Base-by-base conservation (phyloP, 768 basidiomycete genomes). In the Clavulina sp. region DNA sequence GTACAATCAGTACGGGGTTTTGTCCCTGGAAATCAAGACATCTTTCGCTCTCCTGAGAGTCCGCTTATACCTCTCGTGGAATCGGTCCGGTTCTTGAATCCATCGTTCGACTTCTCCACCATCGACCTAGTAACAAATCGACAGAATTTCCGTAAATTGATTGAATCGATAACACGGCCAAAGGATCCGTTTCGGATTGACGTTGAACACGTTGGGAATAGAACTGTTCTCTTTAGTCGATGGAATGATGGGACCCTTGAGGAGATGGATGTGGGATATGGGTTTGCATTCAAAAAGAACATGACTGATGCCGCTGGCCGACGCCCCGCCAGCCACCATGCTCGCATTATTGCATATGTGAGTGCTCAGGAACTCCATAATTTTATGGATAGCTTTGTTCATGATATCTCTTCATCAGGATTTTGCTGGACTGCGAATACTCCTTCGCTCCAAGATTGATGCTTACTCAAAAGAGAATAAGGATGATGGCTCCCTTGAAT, bases 11-110 rank as follows among this genome's bases (percentile, higher is more conserved):
- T n/a, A n/a, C n/a, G n/a, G n/a, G n/a, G n/a, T n/a, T n/a, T n/a
- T n/a, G n/a, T n/a, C n/a, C n/a, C n/a, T n/a, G n/a, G n/a, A n/a
- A 77, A 85, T 61, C 78, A 80, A 54, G 77, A 83, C 61, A 71
- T 68, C 21, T 71, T 66, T 49, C 66, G 40, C 49, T 13, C 50
- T 21, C 50, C 5, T 3, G 50, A 29, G 40, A 44, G 66, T 38
- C 36, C 70, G 0, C 60, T 77, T 54, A 57, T 79, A 2, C 80
- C 83, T 7, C 66, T 83, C 55, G 66, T 84, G 48, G 69, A 66
- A 23, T 76, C 81, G 2, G 73, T 77, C 24, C 76, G 80, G 28
- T 52, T 57, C 57, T 64, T 64, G 23, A 49, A 61, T 40, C 57
- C 56, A 46, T 55, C 54, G 3, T 61, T 68, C 29, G 64, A 68